Evolutionary conservation across 176 grass and related monocot genomes (phyloP).

Genomic region (Zea mays): DNA sequence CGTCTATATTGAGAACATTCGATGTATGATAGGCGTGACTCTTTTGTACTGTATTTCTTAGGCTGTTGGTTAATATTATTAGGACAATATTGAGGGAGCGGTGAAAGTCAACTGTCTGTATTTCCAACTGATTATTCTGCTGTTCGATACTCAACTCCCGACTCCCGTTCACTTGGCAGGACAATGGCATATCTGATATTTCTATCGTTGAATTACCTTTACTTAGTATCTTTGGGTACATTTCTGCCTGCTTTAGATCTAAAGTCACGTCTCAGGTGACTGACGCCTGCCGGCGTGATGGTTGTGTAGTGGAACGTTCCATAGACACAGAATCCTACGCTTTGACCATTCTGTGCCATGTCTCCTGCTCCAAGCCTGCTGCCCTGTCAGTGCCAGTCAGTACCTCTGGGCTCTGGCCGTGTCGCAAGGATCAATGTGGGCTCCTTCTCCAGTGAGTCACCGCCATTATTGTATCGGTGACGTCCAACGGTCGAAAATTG

Average conservation of each 20-base stretch:
- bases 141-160: neutral
- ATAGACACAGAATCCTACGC: neutral
- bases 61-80: neutral
- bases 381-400: too few species aligned
- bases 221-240: too few species aligned
- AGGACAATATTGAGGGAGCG: constrained; percentile 4
- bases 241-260: neutral
- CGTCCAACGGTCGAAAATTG: constrained; percentile 56
- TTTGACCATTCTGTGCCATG: constrained; percentile 10
- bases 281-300: neutral
- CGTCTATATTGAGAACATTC: neutral
- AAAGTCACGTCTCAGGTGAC: neutral
- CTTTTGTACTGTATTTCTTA: neutral
- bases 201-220: too few species aligned
- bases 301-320: constrained; percentile 32
- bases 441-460: neutral
- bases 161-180: neutral
- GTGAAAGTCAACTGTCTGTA: neutral
- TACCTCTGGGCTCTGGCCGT: neutral
- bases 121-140: neutral
- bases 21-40: constrained; percentile 22
- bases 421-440: neutral
- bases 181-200: neutral
- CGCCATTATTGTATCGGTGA: constrained; percentile 11
- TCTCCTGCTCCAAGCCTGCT: too few species aligned